Evolutionary conservation across 2,329 filamentous ascomycete genomes (phyloP).

Genomic region (Fusarium transvaalense): DNA sequence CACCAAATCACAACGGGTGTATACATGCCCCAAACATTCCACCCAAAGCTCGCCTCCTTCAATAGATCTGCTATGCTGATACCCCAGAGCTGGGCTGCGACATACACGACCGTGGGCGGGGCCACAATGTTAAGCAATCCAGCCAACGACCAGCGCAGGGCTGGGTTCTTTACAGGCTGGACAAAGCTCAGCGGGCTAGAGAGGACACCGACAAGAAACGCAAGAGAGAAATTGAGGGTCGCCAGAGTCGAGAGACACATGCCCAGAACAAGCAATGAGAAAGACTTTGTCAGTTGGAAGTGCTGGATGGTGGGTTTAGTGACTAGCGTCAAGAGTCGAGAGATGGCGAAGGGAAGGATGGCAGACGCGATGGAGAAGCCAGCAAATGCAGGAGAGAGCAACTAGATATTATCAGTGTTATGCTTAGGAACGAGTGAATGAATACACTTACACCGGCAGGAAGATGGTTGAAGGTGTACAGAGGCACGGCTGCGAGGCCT

Average conservation of each 20-base stretch:
- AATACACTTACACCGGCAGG: conserved; percentile 69
- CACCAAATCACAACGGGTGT: conserved; percentile 92
- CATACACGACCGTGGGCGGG: conserved; percentile 68
- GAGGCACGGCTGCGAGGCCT: conserved; percentile 80
- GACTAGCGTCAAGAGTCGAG: conserved; percentile 64
- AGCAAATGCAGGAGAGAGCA: conserved; percentile 70
- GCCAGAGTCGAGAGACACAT: conserved; percentile 93
- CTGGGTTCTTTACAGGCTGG: conserved; percentile 59
- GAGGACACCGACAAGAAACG: conserved; percentile 85
- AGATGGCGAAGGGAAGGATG: conserved; percentile 68
- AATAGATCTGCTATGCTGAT: conserved; percentile 69
- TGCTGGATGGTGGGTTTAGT: conserved; percentile 74
- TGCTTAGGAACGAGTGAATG: background rate
- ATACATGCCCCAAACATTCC: conserved; percentile 91
- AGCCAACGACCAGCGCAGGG: conserved; percentile 58
- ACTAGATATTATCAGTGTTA: conserved; percentile 55
- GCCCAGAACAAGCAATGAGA: conserved; percentile 91
- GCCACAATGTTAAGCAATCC: conserved; percentile 70
- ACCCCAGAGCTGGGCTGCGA: conserved; percentile 58
- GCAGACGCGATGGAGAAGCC: conserved; percentile 68
- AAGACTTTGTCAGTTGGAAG: conserved; percentile 84
- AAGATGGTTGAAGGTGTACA: conserved; percentile 87
- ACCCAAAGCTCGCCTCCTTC: conserved; percentile 82
- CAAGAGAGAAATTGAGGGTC: conserved; percentile 94
- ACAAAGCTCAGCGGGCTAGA: conserved; percentile 84